Evolutionary conservation across 164 flowering plant species (phyloP).

Genomic region (Annona cherimola): DNA sequence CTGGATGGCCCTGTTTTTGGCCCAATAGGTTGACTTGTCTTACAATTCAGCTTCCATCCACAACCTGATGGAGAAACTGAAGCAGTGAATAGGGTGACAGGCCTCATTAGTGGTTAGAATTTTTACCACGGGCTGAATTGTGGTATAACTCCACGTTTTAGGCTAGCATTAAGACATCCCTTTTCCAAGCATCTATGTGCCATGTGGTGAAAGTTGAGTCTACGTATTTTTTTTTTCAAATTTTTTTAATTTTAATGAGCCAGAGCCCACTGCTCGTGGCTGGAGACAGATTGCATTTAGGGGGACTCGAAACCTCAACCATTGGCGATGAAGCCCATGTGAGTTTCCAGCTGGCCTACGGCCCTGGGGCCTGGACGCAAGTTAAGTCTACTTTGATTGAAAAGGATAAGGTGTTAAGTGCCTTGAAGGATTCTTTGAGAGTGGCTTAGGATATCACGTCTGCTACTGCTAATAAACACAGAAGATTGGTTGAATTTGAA

Average conservation of each 20-base stretch:
- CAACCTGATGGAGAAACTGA: background rate
- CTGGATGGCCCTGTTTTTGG: background rate
- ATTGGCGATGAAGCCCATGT: no score
- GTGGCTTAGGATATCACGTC: background rate
- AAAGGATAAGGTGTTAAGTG: background rate
- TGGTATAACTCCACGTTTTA: background rate
- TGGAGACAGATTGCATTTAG: no score
- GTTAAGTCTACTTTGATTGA: background rate
- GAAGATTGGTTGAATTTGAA: background rate
- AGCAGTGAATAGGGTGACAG: background rate
- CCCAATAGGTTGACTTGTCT: background rate
- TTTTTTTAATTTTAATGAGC: no score
- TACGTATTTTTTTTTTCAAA: no score
- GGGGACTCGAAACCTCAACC: no score
- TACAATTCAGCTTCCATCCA: background rate
- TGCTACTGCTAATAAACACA: background rate
- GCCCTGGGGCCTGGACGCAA: no score
- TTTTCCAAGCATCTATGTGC: background rate
- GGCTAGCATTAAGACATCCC: background rate
- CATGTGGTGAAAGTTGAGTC: background rate
- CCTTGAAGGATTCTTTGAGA: background rate
- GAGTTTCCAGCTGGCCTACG: no score
- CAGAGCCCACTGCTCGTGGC: no score
- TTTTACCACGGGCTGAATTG: background rate
- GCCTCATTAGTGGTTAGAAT: background rate